These are phyloP conservation scores for Chrysoporthe puriensis DNA, from an alignment of 2,329 filamentous ascomycete species.

Conservation along the genomic window DNA sequence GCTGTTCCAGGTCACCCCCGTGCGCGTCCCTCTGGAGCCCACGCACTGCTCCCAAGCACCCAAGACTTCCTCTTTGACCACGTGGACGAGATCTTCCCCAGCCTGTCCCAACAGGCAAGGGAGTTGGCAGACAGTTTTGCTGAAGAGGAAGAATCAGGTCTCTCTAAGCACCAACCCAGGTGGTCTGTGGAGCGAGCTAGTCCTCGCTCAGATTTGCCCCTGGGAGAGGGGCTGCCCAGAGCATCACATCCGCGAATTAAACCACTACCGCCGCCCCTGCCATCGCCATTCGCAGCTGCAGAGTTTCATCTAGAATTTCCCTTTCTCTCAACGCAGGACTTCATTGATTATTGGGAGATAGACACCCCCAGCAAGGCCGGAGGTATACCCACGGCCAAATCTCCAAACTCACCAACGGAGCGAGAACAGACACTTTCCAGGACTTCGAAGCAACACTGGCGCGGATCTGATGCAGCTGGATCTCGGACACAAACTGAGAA, in stretches of 20 bases:
- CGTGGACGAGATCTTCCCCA: conserved; percentile 59
- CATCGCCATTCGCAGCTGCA: neutral
- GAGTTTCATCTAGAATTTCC: conserved; percentile 32
- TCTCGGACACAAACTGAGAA: neutral
- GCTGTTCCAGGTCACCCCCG: neutral
- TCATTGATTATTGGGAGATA: conserved; percentile 49
- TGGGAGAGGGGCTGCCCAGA: neutral
- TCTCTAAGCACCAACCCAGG: neutral
- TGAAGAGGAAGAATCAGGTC: conserved; percentile 23
- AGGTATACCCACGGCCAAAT: neutral
- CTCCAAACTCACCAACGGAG: neutral
- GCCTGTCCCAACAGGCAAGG: conserved; percentile 57
- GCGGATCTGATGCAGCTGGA: neutral
- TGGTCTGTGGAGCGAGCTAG: neutral
- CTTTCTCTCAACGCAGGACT: conserved; percentile 50
- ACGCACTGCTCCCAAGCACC: conserved; percentile 46
- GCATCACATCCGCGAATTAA: neutral
- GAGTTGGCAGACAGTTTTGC: conserved; percentile 50
- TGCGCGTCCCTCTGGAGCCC: neutral
- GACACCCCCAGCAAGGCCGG: conserved; percentile 33
- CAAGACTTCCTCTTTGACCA: conserved; percentile 55
- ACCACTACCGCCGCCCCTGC: neutral
- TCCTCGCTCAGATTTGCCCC: conserved; percentile 30
- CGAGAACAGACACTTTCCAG: neutral
- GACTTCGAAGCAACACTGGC: neutral